Evolutionary conservation across 257 asterid species (phyloP).

Genomic region (Anisodus acutangulus): DNA sequence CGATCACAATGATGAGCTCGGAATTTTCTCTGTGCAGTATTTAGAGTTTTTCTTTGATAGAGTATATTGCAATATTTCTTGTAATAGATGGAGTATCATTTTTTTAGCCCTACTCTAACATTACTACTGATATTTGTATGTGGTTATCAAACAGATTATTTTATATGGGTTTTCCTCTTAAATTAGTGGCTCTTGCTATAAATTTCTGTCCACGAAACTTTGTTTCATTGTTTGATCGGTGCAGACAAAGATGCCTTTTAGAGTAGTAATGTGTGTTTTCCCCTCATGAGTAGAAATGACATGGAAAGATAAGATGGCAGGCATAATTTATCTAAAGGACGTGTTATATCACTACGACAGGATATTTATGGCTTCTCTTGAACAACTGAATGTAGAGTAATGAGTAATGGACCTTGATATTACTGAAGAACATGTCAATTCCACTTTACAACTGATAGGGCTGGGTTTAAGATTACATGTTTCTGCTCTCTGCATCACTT

Average conservation of each 20-base stretch:
- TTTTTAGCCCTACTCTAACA: not conserved
- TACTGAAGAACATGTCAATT: not conserved
- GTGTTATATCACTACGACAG: not conserved
- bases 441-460: not conserved
- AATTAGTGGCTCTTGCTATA: not conserved
- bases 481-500: not conserved
- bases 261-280: not conserved
- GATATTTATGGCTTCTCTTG: constrained; percentile 8
- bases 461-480: not conserved
- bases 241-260: not conserved
- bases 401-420: not conserved
- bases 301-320: not conserved
- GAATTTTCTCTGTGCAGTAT: not conserved
- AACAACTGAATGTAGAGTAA: not conserved
- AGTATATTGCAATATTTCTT: not conserved
- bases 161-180: not conserved
- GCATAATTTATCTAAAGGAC: not conserved
- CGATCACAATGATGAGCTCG: not conserved
- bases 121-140: not conserved
- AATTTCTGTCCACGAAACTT: not conserved
- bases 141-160: not conserved
- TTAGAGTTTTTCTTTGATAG: not conserved
- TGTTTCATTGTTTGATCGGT: not conserved
- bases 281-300: not conserved
- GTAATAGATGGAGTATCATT: not conserved